Base-by-base conservation (phyloP, 176 grass and related monocot species). In the Poa pratensis region DNA sequence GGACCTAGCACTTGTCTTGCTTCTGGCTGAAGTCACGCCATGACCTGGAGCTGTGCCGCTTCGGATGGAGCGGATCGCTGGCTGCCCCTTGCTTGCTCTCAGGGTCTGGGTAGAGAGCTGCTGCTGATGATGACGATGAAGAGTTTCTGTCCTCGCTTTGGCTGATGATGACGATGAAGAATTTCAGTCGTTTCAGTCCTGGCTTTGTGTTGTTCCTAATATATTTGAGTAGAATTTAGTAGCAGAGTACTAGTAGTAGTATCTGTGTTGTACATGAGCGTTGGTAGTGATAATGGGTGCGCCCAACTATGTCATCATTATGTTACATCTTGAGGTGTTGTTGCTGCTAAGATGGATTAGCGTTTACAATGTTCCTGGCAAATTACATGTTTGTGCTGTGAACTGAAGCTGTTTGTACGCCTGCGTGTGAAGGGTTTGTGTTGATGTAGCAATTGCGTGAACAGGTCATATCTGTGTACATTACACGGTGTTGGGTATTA, bases 261-360 rank as follows among this genome's bases (percentile, higher is more conserved):
- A n/a, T n/a, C n/a, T 58, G 71, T 82, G 35, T 35, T 88, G 80
- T 88, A 83, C 40, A 88, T 83, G 35, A 35, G 40, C 60, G 20
- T 60, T 37, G 6, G n/a, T 81, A 19, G 43, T 32, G 4, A 46
- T 46, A 35, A 10, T 19, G 16, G 74, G 58, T 66, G 35, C 45
- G 75, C 22, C 17, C 22, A 45, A 55, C 24, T 52, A 45, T 86
- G 30, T 40, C 17, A 30, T 40, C 16, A 15, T 40, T 37, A 54
- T 24, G 73, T 26, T 79, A 37, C 65, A 48, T 51, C 22, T 20
- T 46, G 68, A 73, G 45, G 22, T 45, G 20, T 34, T n/a, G n/a
- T n/a, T 37, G 18, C 30, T 79, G 14, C 7, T 57, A 42, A 20
- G 66, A 20, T 20, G 1, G 66, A 28, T 30, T 59, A 32, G 23